Conservation (phyloP, 78 protist genomes). For the Emiliania huxleyi region DNA sequence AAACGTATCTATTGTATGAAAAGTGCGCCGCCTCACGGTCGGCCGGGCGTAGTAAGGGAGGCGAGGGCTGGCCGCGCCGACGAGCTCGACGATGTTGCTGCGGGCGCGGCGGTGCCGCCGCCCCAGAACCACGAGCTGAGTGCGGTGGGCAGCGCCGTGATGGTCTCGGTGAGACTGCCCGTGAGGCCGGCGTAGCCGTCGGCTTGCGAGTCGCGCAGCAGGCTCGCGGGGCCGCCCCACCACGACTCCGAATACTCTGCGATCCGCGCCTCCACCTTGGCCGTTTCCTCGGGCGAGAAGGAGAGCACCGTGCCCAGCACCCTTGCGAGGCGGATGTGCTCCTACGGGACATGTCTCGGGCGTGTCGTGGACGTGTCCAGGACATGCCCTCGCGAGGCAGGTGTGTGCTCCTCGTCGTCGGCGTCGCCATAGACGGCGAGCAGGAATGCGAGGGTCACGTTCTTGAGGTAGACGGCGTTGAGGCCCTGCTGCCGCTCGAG, state of each 20-base stretch:
- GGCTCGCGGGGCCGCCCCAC: background rate
- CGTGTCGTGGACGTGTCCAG: no score
- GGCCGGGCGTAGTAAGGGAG: no score
- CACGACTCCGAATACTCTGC: background rate
- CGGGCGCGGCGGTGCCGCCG: no score
- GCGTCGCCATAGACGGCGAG: background rate
- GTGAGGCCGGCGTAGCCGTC: background rate
- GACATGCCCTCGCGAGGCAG: no score
- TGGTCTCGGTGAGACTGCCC: background rate
- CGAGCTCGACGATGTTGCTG: no score
- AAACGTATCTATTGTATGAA: no score
- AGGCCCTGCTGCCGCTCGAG: background rate
- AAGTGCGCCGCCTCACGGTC: no score
- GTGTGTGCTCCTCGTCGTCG: background rate
- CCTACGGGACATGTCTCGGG: no score
- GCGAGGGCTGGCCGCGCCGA: no score
- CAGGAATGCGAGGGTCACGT: background rate
- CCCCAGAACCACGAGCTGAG: background rate
- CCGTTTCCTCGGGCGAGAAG: background rate
- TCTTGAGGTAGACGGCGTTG: background rate
- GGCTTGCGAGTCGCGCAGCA: background rate
- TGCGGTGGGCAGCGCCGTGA: background rate
- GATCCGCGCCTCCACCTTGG: background rate
- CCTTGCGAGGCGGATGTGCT: background rate
- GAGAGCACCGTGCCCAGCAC: background rate